A percentile compares a stretch with the other conserved stretches of the same genome.
Evolutionary conservation across 164 flowering plant genomes (phyloP).

Genomic region (Euptelea pleiosperma): DNA sequence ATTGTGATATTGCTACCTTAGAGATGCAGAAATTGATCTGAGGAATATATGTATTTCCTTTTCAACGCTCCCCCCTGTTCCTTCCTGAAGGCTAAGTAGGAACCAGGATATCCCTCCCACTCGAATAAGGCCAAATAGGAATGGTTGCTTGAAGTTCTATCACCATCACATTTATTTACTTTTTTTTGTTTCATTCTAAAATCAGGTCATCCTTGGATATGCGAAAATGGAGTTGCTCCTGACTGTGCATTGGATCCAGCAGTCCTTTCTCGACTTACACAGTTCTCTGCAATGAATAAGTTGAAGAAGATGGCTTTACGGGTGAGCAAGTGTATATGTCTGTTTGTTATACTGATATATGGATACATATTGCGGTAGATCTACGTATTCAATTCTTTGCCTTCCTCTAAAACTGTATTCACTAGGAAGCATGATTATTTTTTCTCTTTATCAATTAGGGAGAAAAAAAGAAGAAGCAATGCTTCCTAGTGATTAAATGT

Average conservation of each 20-base stretch:
- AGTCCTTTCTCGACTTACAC: conserved; percentile 94
- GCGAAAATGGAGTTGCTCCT: conserved; percentile 99
- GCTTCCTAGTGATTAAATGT: neutral
- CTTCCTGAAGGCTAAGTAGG: neutral
- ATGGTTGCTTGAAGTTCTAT: neutral
- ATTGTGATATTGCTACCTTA: neutral
- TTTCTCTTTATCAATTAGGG: neutral
- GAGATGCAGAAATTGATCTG: neutral
- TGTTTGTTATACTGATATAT: neutral
- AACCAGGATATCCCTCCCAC: neutral
- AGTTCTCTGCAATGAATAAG: conserved; percentile 98
- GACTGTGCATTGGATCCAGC: conserved; percentile 93
- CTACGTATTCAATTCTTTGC: neutral
- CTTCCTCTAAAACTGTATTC: neutral
- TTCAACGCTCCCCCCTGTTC: neutral
- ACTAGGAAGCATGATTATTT: neutral
- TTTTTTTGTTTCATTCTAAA: neutral
- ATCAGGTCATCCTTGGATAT: conserved; percentile 98
- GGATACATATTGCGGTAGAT: neutral
- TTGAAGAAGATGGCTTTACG: conserved; percentile 98
- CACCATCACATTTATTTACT: conserved; percentile 7
- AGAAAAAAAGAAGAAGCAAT: no score
- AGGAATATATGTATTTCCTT: neutral
- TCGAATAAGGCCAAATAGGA: neutral
- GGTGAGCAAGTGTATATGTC: conserved; percentile 43